These are phyloP conservation scores for Apiotrichum gamsii DNA, from an alignment of 1,284 basidiomycete species.

Conservation along the genomic window DNA sequence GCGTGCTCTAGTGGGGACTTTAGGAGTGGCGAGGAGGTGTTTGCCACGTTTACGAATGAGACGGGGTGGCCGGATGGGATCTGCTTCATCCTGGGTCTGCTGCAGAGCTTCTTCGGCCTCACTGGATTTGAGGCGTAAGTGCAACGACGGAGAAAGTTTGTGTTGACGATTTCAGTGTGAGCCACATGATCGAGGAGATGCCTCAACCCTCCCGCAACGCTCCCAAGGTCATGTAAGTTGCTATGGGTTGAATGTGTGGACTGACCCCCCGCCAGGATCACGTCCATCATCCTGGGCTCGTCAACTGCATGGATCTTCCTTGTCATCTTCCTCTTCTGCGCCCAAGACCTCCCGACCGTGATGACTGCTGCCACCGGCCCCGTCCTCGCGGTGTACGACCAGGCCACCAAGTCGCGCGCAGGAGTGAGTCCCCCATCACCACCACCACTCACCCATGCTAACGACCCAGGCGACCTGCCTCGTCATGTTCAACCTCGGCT, in stretches of 20 bases:
- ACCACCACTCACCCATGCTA: constrained; percentile 2
- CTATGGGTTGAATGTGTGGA: constrained; percentile 13
- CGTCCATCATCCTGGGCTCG: constrained; percentile 59
- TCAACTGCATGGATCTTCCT: constrained; percentile 56
- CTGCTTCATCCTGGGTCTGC: constrained; percentile 43
- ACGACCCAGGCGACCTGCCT: constrained; percentile 47
- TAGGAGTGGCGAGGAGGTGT: constrained; percentile 40
- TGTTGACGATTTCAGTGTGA: no score
- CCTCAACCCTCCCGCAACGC: constrained; percentile 16
- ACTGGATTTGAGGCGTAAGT: constrained; percentile 23
- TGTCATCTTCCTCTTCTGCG: constrained; percentile 61
- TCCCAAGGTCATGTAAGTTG: constrained; percentile 21
- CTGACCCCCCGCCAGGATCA: constrained; percentile 12
- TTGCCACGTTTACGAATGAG: constrained; percentile 35
- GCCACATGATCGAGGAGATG: constrained; percentile 40
- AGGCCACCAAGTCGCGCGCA: constrained; percentile 55
- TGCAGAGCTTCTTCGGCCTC: constrained; percentile 24
- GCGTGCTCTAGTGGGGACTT: constrained; percentile 19
- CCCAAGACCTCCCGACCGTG: constrained; percentile 55
- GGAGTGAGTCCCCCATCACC: constrained; percentile 36
- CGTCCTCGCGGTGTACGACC: constrained; percentile 60
- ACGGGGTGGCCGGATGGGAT: constrained; percentile 17
- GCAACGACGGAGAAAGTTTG: constrained; percentile 35
- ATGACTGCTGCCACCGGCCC: constrained; percentile 56
- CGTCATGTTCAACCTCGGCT: constrained; percentile 44